Base-by-base conservation (phyloP, 352 stramenopile genomes). In the Pythium utonaiense region DNA sequence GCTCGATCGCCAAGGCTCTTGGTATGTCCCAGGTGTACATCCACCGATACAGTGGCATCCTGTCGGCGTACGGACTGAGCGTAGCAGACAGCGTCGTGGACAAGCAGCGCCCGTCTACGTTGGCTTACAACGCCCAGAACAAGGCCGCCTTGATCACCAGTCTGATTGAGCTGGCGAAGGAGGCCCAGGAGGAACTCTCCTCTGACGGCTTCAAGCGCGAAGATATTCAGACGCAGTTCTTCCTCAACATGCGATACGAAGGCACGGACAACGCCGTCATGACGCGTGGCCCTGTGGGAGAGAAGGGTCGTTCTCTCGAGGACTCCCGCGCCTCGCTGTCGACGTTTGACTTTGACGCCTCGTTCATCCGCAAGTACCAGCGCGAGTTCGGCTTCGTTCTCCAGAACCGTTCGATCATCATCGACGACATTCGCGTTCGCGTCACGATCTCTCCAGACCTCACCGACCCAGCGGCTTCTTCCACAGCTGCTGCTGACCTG, bases 211-310 rank as follows among this genome's bases (percentile, higher is more conserved):
- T 99, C 51, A 80, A 88, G 49, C 69, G 62, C 22, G 91, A 98
- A 66, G 96, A 89, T 42, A 93, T 98, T 40, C 72, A 92, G 47
- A 85, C 96, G 49, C 89, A 98, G 70, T 96, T 91, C 54, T 99
- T 97, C 71, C 75, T 99, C 40, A 99, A 99, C 70, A 94, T 99
- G 78, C 88, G 97, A 14, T 99, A 99, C 73, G 78, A 98, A 69
- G 97, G 97, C 28, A 99, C 97, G 0, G 97, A 99, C 67, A 99
- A 96, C 60, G 95, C 96, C 22, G 91, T 99, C 25, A 99, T 99
- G 96, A 98, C 83, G 1, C 83, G 80, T 21, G 85, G 83, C 0
- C 80, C 80, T 12, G 53, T 88, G 13, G 72, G 73, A 33, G 62
- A 67, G 13, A 83, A 83, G 58, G 73, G 71, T 1, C 38, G 68